phyloP scores from a whole-genome alignment of 495 filamentous ascomycete genomes.

The Neurospora discreta region DNA sequence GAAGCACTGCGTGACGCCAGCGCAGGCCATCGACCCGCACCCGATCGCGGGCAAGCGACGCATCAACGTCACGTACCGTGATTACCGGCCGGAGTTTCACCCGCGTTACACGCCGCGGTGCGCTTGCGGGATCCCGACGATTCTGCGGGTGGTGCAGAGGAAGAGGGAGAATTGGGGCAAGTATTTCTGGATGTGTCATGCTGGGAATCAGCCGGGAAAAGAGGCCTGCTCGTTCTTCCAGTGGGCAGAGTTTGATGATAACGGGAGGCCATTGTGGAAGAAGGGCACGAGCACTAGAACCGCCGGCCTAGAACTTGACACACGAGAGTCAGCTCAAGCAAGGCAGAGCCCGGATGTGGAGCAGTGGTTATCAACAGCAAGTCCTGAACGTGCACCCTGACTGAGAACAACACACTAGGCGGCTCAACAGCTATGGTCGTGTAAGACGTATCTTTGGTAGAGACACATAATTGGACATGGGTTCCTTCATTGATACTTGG shows the following conservation, averaged over 20 bases:
- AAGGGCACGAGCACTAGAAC: background rate
- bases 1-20: slow-evolving; percentile 70
- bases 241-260: slow-evolving; percentile 83
- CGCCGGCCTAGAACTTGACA: background rate
- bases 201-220: slow-evolving; percentile 62
- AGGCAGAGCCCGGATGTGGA: background rate
- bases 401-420: background rate
- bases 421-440: background rate
- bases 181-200: slow-evolving; percentile 95
- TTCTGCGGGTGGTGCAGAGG: slow-evolving; percentile 69
- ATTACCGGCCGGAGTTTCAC: slow-evolving; percentile 65
- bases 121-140: slow-evolving; percentile 55
- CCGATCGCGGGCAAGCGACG: slow-evolving; percentile 65
- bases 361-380: background rate
- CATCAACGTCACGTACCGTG: slow-evolving; percentile 90
- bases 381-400: background rate
- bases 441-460: background rate
- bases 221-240: slow-evolving; percentile 72
- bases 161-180: slow-evolving; percentile 61
- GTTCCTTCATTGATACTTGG: background rate
- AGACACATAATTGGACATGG: background rate
- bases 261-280: slow-evolving; percentile 67
- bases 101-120: slow-evolving; percentile 55
- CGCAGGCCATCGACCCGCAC: slow-evolving; percentile 67
- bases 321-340: background rate